These are phyloP conservation scores for Thermomucor indicae-seudaticae DNA, from an alignment of 371 early-diverging fungal species.

Conservation along the genomic window DNA sequence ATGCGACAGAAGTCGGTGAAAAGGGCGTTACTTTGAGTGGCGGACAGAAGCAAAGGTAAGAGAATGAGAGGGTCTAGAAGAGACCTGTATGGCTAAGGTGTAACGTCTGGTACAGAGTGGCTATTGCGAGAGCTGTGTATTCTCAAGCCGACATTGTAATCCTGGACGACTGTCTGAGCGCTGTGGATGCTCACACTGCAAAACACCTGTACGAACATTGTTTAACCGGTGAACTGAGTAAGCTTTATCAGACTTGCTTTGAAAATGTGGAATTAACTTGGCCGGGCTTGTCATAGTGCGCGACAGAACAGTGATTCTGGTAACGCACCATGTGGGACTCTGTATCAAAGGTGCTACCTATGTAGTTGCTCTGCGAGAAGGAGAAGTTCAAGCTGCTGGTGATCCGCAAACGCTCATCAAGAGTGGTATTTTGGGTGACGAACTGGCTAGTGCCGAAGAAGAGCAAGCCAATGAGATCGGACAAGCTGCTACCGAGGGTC, in stretches of 20 bases:
- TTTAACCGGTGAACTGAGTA: conserved; percentile 49
- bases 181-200: conserved; percentile 86
- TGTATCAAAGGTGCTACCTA: conserved; percentile 67
- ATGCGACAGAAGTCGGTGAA: conserved; percentile 88
- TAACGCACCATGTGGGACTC: conserved; percentile 80
- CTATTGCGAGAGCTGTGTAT: conserved; percentile 79
- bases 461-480: conserved; percentile 14
- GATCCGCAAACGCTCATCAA: conserved; percentile 38
- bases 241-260: too few relatives aligned
- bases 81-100: too few relatives aligned
- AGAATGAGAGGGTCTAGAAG: not conserved
- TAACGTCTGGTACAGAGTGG: conserved; percentile 49
- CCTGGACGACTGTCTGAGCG: conserved; percentile 78
- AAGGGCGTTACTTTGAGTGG: conserved; percentile 86
- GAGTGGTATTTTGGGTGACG: conserved; percentile 48
- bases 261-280: too few relatives aligned
- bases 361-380: conserved; percentile 70
- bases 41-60: conserved; percentile 75
- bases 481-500: conserved; percentile 26
- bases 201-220: conserved; percentile 71
- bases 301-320: conserved; percentile 78
- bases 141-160: conserved; percentile 64
- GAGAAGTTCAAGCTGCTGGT: conserved; percentile 61
- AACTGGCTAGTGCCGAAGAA: conserved; percentile 17
- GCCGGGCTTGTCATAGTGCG: too few relatives aligned